Evolutionary conservation across 495 filamentous ascomycete genomes (phyloP).

Genomic region (Aspergillus leporis): DNA sequence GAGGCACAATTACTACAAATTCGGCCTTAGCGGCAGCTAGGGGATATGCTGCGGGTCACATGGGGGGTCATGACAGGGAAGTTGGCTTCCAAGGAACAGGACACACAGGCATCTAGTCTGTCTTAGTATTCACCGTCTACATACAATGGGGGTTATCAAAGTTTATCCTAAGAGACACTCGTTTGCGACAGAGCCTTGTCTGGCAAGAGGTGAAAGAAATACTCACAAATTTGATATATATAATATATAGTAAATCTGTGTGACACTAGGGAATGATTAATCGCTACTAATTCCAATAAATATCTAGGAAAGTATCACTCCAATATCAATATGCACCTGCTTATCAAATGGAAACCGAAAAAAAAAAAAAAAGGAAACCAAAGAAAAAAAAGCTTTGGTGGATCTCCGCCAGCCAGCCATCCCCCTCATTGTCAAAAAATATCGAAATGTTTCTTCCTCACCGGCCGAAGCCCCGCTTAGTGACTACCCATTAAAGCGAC

Average conservation of each 20-base stretch:
- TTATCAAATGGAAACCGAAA: neutral
- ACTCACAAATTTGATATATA: too few relatives aligned
- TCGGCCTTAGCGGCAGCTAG: neutral
- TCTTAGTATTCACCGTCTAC: too few relatives aligned
- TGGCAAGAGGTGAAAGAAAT: neutral
- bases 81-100: neutral
- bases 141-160: neutral
- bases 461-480: neutral
- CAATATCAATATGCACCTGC: neutral
- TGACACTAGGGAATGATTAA: too few relatives aligned
- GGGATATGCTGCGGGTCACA: neutral
- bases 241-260: too few relatives aligned
- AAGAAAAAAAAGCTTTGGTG: neutral
- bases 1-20: neutral
- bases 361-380: neutral
- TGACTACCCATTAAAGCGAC: constrained; percentile 1
- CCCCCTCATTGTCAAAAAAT: neutral
- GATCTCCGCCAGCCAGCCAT: neutral
- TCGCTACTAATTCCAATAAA: too few relatives aligned
- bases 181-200: neutral
- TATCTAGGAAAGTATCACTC: too few relatives aligned
- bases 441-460: neutral
- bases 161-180: neutral
- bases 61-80: constrained; percentile 1
- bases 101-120: neutral